Evolutionary conservation across 495 filamentous ascomycete genomes (phyloP).

Genomic region (Trichoderma asperelloides): DNA sequence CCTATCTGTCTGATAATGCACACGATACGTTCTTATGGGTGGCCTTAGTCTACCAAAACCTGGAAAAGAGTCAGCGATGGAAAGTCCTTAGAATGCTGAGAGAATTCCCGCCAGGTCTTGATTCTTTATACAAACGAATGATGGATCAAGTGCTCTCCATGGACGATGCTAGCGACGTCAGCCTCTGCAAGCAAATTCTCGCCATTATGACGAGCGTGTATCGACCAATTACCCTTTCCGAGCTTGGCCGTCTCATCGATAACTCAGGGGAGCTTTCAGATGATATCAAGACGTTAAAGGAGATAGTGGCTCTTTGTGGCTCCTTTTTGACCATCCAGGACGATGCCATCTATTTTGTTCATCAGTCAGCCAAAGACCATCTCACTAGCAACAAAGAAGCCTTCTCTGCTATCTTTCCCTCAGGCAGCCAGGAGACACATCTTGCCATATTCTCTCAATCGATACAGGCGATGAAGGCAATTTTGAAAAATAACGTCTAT

Average conservation of each 20-base stretch:
- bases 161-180: not conserved
- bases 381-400: constrained; percentile 10
- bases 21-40: constrained; percentile 25
- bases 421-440: constrained; percentile 17
- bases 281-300: not conserved
- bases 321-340: constrained; percentile 26
- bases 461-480: constrained; percentile 14
- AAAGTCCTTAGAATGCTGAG: not conserved
- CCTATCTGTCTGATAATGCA: constrained; percentile 17
- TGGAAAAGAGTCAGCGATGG: constrained; percentile 1
- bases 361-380: constrained; percentile 38
- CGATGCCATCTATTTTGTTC: constrained; percentile 26
- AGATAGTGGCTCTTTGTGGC: constrained; percentile 20
- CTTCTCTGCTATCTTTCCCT: constrained; percentile 14
- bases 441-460: constrained; percentile 24
- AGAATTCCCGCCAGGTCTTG: constrained; percentile 12
- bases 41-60: constrained; percentile 19
- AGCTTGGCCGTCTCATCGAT: constrained; percentile 11
- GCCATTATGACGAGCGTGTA: constrained; percentile 10
- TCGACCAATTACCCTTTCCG: constrained; percentile 14
- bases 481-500: not conserved
- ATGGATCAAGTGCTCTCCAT: constrained; percentile 9
- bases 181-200: constrained; percentile 16
- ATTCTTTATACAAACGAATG: constrained; percentile 16
- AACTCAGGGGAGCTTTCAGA: constrained; percentile 8